Conservation (phyloP, 805 yeast genomes). For the Metschnikowia baotianmanensis region DNA sequence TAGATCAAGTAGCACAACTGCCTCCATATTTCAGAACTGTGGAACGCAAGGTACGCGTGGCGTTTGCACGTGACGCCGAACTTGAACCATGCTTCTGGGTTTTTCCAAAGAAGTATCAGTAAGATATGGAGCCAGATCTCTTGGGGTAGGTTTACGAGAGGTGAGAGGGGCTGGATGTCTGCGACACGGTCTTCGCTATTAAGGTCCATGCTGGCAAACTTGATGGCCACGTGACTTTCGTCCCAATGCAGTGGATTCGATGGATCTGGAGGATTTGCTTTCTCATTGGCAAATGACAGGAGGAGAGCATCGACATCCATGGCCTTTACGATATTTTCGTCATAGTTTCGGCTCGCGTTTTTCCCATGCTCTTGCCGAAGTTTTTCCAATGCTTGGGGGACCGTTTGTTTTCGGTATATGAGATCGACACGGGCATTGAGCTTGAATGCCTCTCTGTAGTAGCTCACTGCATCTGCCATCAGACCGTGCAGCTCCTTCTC, state of each 20-base stretch:
- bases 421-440: slow-evolving; percentile 61
- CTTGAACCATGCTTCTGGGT: slow-evolving; percentile 65
- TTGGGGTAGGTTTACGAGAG: slow-evolving; percentile 43
- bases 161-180: slow-evolving; percentile 33
- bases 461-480: slow-evolving; percentile 77
- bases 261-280: slow-evolving; percentile 29
- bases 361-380: slow-evolving; percentile 26
- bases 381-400: slow-evolving; percentile 35
- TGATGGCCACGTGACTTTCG: slow-evolving; percentile 23
- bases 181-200: slow-evolving; percentile 10
- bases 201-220: slow-evolving; percentile 26
- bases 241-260: slow-evolving; percentile 18
- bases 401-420: slow-evolving; percentile 56
- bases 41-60: slow-evolving; percentile 57
- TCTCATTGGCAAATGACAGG: slow-evolving; percentile 31
- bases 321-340: slow-evolving; percentile 35
- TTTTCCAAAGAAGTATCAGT: slow-evolving; percentile 41
- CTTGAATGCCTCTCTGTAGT: slow-evolving; percentile 69
- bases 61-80: slow-evolving; percentile 58
- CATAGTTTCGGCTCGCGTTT: slow-evolving; percentile 30
- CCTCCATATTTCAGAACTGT: slow-evolving; percentile 49
- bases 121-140: slow-evolving; percentile 57
- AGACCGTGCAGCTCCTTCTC: slow-evolving; percentile 70
- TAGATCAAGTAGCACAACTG: slow-evolving; percentile 50
- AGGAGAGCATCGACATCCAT: slow-evolving; percentile 44